Evolutionary conservation across 345 rosid species (phyloP).

Genomic region (Passiflora organensis): DNA sequence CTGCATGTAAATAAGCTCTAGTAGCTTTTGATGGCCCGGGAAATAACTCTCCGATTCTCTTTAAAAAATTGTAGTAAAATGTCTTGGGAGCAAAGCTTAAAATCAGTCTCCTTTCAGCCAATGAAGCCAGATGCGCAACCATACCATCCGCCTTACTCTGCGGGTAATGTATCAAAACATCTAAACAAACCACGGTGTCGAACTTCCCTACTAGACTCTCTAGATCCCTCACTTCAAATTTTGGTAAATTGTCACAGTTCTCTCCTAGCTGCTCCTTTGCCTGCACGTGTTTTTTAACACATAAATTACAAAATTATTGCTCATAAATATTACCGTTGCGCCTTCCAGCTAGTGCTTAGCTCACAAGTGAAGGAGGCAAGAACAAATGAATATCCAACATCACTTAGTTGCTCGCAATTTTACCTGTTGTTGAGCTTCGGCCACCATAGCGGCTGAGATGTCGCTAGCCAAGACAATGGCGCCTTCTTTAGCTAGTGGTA

Average conservation of each 20-base stretch:
- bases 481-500: conserved; percentile 84
- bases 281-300: too few relatives aligned
- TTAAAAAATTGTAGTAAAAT: conserved; percentile 66
- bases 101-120: conserved; percentile 70
- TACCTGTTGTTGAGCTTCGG: conserved; percentile 84
- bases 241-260: conserved; percentile 38
- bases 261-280: conserved; percentile 56
- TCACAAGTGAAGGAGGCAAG: too few relatives aligned
- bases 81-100: conserved; percentile 95
- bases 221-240: conserved; percentile 74
- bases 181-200: conserved; percentile 77
- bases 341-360: too few relatives aligned
- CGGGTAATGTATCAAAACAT: conserved; percentile 90
- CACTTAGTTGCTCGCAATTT: too few relatives aligned
- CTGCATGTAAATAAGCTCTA: conserved; percentile 82
- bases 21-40: conserved; percentile 99
- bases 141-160: conserved; percentile 89
- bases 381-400: too few relatives aligned
- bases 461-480: conserved; percentile 81
- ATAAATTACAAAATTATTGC: too few relatives aligned
- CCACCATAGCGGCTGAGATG: conserved; percentile 91
- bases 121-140: conserved; percentile 90
- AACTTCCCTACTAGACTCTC: conserved; percentile 79
- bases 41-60: conserved; percentile 86
- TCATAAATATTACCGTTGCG: too few relatives aligned